Base-by-base conservation (phyloP, 176 grass and related monocot species). In the Carex cristatella region DNA sequence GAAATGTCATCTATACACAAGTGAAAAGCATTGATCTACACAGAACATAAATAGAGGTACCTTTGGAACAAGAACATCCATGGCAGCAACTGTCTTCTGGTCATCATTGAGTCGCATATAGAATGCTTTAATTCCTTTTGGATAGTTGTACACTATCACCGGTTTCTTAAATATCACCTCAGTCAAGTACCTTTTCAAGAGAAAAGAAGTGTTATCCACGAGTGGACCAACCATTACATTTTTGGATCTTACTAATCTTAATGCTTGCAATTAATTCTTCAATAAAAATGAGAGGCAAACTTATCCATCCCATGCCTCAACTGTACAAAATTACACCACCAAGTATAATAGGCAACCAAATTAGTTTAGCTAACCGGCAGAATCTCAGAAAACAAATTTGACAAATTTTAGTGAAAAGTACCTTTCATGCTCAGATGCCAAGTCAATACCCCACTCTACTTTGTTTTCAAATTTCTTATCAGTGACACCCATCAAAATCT, bases 41-140 rank as follows among this genome's bases (percentile, higher is more conserved):
- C 12, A 79, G 12, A 84, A 55, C 8, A 65, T 51, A 63, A 84
- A 38, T 27, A 30, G 46, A 2, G 70, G 49, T 89, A 95, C 95
- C 95, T 95, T 98, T 16, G 95, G 95, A 74, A 98, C 95, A 90
- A 98, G 95, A 82, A 98, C 95, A 90, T 98, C 95, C 95, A 98
- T 98, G 54, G 95, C 95, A 70, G 95, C 95, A 42, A 98, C 95
- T 0, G 95, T 98, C 60, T 95, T 98, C 72, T 85, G 67, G 66
- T 98, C 95, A 81, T 95, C 91, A 80, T 98, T 98, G 65, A 95
- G 85, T 84, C 88, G 91, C 95, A 98, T 98, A 89, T 98, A 98
- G 70, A 98, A 98, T 58, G 95, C 92, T 73, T 98, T 98, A 71
- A 98, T 98, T 84, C 71, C 89, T 90, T 95, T 98, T 0, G 95